phyloP scores from a whole-genome alignment of 768 basidiomycete genomes.

The Albatrellus ellisii region DNA sequence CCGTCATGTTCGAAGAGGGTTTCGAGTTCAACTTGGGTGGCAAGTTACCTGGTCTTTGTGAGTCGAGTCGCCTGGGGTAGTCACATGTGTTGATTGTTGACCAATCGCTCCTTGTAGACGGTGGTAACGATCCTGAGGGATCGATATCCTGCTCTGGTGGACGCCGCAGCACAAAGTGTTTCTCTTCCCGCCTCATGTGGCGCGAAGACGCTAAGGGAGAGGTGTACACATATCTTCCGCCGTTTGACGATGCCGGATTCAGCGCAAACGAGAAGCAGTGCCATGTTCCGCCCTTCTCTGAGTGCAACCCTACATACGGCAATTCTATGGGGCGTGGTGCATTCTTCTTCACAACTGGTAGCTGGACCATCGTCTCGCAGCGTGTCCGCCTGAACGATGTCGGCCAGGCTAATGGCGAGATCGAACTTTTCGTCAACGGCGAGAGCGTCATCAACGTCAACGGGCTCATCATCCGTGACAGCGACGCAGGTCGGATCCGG shows the following conservation, averaged over 20 bases:
- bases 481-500: constrained; percentile 35
- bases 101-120: constrained; percentile 25
- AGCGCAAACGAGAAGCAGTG: constrained; percentile 35
- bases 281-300: constrained; percentile 30
- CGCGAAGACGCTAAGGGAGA: constrained; percentile 44
- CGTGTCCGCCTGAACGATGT: constrained; percentile 65
- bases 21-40: constrained; percentile 59
- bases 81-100: not conserved
- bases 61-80: too few relatives aligned
- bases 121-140: constrained; percentile 34
- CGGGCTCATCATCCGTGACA: constrained; percentile 38
- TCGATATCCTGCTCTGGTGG: constrained; percentile 55
- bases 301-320: constrained; percentile 48
- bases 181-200: constrained; percentile 64
- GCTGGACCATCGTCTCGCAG: constrained; percentile 50
- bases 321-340: constrained; percentile 55
- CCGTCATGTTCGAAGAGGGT: constrained; percentile 46
- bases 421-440: constrained; percentile 55
- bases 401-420: constrained; percentile 56
- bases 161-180: constrained; percentile 39
- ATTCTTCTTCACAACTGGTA: constrained; percentile 45
- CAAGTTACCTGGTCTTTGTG: constrained; percentile 63
- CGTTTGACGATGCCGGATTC: constrained; percentile 23
- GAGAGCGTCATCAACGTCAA: constrained; percentile 44
- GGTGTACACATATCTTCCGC: constrained; percentile 59